Conservation (phyloP, 2,329 filamentous ascomycete species). For the Boeremia lycopersici region DNA sequence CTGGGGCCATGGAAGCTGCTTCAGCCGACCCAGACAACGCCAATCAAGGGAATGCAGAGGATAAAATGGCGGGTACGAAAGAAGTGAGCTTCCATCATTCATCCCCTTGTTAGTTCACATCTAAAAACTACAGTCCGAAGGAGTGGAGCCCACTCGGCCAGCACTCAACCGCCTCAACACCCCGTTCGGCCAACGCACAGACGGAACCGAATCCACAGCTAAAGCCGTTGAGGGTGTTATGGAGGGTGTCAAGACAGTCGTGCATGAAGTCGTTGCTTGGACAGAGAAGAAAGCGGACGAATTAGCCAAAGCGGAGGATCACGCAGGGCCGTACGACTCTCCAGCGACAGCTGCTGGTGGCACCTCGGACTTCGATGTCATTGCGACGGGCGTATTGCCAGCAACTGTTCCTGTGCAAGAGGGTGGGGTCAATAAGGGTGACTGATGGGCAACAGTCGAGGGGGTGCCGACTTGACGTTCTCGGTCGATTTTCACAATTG, state of each 20-base stretch:
- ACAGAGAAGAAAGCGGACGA: conserved; percentile 34
- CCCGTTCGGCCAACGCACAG: conserved; percentile 10
- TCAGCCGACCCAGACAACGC: background rate
- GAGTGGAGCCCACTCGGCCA: background rate
- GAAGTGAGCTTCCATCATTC: background rate
- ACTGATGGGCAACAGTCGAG: background rate
- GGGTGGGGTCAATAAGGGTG: conserved; percentile 8
- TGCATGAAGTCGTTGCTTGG: conserved; percentile 33
- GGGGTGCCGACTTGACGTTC: background rate
- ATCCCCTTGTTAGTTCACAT: background rate
- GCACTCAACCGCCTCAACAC: conserved; percentile 1
- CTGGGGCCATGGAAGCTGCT: conserved; percentile 24
- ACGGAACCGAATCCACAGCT: conserved; percentile 21
- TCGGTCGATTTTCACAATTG: too few relatives aligned
- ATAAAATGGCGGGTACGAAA: background rate
- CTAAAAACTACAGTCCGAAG: background rate
- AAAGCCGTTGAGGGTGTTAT: conserved; percentile 26
- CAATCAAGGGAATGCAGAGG: background rate
- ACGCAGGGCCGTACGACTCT: conserved; percentile 40
- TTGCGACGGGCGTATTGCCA: conserved; percentile 38
- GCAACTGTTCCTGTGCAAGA: conserved; percentile 24
- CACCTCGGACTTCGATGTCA: conserved; percentile 40
- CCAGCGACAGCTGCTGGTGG: conserved; percentile 37
- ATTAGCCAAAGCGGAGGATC: conserved; percentile 27
- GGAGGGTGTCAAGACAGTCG: conserved; percentile 25